phyloP scores from a whole-genome alignment of 345 rosid species.

The Gossypium mustelinum region DNA sequence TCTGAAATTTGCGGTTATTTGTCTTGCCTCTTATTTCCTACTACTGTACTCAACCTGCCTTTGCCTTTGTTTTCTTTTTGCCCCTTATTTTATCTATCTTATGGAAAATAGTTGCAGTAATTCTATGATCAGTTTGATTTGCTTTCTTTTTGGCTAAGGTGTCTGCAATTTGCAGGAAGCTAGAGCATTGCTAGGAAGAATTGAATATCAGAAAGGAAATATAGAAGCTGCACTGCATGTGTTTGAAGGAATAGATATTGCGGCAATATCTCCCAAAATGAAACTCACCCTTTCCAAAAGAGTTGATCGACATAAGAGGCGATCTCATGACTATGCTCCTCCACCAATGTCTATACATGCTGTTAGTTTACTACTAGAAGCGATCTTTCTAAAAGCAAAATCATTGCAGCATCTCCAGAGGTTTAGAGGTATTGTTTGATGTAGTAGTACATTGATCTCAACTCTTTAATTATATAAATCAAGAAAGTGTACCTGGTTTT shows the following conservation, averaged over 20 bases:
- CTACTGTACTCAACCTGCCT: background rate
- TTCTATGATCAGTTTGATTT: background rate
- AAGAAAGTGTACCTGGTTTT: background rate
- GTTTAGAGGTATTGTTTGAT: constrained; percentile 49
- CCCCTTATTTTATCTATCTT: background rate
- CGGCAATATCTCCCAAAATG: constrained; percentile 60
- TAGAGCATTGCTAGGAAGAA: constrained; percentile 79
- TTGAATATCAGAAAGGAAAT: constrained; percentile 81
- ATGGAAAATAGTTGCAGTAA: background rate
- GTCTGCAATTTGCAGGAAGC: constrained; percentile 53
- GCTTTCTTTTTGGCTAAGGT: constrained; percentile 13
- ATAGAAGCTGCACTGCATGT: constrained; percentile 77
- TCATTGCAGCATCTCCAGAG: constrained; percentile 64
- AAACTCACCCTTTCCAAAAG: constrained; percentile 46
- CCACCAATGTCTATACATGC: constrained; percentile 72
- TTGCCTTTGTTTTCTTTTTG: background rate
- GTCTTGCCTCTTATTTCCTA: background rate
- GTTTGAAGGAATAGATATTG: constrained; percentile 79
- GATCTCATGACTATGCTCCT: constrained; percentile 34
- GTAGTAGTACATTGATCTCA: background rate
- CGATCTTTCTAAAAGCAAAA: constrained; percentile 73
- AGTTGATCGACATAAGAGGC: constrained; percentile 47
- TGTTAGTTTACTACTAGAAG: constrained; percentile 72
- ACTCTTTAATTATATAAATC: background rate
- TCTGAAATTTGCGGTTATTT: background rate